Base-by-base conservation (phyloP, 78 protist genomes). In the Pigoraptor vietnamica region DNA sequence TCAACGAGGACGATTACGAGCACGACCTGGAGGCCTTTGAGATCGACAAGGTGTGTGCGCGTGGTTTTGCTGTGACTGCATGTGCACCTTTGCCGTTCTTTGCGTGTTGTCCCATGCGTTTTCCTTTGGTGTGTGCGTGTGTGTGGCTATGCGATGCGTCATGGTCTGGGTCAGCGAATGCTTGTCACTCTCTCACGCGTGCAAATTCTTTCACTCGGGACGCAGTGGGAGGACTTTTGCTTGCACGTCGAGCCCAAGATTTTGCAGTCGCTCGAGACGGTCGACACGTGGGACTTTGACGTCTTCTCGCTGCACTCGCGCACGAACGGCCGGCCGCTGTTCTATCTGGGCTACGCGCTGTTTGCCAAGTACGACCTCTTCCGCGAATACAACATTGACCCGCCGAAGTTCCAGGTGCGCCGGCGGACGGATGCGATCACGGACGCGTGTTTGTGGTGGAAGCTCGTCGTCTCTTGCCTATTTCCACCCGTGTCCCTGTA, bases 261-360 rank as follows among this genome's bases (percentile, higher is more conserved):
- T 48, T 14, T 48, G 29, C 67, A 48, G 14, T 48, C 67, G 6
- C 67, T 48, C 67, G 67, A 48, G 14, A 21, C 67, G 67, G 67
- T 14, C 67, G 67, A 48, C 67, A 48, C 67, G 67, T 48, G 67
- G 67, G 67, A 48, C 67, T 87, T 39, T 32, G 37, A 87, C 24
- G 81, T 87, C 24, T 87, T 87, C 1, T 35, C 1, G 37, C 36
- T 87, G 24, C 19, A 1, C 25, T 23, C 9, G 81, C 35, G 36
- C 29, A 87, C 90, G 6, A 2, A n/a, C 38, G 90, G 81, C 24
- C 90, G 90, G 10, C 91, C 91, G 86, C 86, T 89, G 40, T 67
- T 35, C 36, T 67, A 32, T 34, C 33, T 38, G 1, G 89, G 81
- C 24, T 0, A 34, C 34, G 1, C 23, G 6, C 32, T 90, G 9